Conservation (phyloP, 2,329 filamentous ascomycete species). For the Fusarium tupiense region DNA sequence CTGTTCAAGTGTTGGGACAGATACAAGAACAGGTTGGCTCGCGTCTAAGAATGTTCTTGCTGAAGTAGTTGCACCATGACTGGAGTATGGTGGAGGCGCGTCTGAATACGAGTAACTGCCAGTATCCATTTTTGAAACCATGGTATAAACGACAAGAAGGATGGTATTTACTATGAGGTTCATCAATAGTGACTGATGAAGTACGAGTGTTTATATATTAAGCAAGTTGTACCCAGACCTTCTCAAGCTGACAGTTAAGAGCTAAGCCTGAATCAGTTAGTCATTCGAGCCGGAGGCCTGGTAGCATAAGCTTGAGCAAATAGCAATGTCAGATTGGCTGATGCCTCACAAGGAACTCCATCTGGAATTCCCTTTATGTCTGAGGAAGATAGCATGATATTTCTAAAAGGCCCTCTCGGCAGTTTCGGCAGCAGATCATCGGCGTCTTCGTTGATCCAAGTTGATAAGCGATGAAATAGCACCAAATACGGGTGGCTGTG, state of each 20-base stretch:
- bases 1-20: not conserved
- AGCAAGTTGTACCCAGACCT: not conserved
- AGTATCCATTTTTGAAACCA: no score
- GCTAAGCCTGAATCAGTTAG: not conserved
- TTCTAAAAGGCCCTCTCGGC: not conserved
- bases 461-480: not conserved
- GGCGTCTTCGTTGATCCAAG: accelerated
- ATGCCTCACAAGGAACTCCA: not conserved
- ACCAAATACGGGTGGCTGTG: not conserved
- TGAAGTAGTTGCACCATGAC: not conserved
- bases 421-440: not conserved
- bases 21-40: not conserved
- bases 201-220: not conserved
- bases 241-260: not conserved
- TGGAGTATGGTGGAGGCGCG: not conserved
- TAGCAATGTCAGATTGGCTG: not conserved
- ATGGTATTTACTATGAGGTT: no score
- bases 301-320: not conserved
- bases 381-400: not conserved
- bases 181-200: not conserved
- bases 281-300: not conserved
- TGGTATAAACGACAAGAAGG: accelerated
- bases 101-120: not conserved
- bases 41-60: not conserved
- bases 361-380: no score